Conservation (phyloP, 2,329 filamentous ascomycete genomes). For the Colletotrichum shisoi region DNA sequence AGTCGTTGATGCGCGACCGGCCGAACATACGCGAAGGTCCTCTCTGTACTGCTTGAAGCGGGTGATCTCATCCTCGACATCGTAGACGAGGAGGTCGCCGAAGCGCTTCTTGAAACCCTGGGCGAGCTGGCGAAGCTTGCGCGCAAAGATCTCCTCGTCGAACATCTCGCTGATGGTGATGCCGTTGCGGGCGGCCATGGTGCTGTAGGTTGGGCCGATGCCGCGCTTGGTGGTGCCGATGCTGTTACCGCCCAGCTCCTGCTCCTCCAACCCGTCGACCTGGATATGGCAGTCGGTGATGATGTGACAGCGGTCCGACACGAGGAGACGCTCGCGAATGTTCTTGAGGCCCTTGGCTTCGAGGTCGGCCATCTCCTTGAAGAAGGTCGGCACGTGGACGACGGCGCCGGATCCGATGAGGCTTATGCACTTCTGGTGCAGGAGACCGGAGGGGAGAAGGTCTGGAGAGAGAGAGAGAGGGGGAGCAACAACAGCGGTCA, state of each 20-base stretch:
- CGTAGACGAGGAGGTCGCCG: conserved; percentile 70
- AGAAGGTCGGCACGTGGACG: conserved; percentile 65
- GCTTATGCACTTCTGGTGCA: conserved; percentile 75
- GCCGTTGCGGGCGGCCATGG: conserved; percentile 68
- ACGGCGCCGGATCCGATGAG: conserved; percentile 75
- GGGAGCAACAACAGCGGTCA: conserved; percentile 47
- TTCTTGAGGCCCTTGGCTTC: conserved; percentile 50
- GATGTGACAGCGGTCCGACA: conserved; percentile 70
- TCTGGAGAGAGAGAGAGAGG: conserved; percentile 48
- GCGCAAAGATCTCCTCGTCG: conserved; percentile 70
- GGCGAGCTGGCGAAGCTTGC: conserved; percentile 69
- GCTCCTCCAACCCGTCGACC: conserved; percentile 74
- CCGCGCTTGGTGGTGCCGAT: conserved; percentile 52
- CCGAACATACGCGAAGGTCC: conserved; percentile 21
- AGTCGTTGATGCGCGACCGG: neutral
- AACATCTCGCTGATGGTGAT: conserved; percentile 74
- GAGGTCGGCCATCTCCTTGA: conserved; percentile 53
- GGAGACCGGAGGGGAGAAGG: conserved; percentile 72
- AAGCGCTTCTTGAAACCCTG: conserved; percentile 72
- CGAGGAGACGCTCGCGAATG: conserved; percentile 62
- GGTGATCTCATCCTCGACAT: conserved; percentile 73
- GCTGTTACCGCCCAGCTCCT: conserved; percentile 53
- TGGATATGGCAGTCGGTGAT: conserved; percentile 71
- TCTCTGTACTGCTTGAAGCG: conserved; percentile 39
- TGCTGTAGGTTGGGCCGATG: conserved; percentile 56